Conservation (phyloP, 1,284 basidiomycete genomes). For the Takashimella koratensis region DNA sequence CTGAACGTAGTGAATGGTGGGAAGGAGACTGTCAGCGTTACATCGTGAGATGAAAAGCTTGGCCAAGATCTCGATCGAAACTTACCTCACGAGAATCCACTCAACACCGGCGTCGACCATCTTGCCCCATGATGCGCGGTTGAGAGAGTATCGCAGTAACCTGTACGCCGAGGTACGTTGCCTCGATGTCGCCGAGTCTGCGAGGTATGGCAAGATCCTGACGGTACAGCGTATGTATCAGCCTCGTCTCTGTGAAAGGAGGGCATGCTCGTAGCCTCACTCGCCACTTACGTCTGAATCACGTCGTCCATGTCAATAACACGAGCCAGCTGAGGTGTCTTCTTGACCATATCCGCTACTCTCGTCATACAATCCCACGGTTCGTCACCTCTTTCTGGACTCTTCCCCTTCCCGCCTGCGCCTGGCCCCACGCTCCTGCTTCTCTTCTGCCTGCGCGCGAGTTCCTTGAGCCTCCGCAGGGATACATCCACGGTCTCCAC, state of each 20-base stretch:
- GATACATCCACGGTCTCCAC: conserved; percentile 19
- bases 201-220: conserved; percentile 70
- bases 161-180: conserved; percentile 82
- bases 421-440: conserved; percentile 7
- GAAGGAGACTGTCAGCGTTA: too few relatives aligned
- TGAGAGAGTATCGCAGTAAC: conserved; percentile 75
- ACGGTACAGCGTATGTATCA: conserved; percentile 11
- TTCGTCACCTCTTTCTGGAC: conserved; percentile 27
- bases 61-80: too few relatives aligned
- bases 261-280: too few relatives aligned
- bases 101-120: conserved; percentile 59
- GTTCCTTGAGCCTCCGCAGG: conserved; percentile 18
- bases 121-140: conserved; percentile 52
- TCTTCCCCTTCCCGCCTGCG: conserved; percentile 25
- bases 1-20: conserved; percentile 56
- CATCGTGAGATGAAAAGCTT: too few relatives aligned
- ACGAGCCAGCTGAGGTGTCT: conserved; percentile 70
- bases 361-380: conserved; percentile 55
- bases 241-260: conserved; percentile 24
- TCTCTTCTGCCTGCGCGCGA: conserved; percentile 2
- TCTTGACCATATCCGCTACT: conserved; percentile 67
- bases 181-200: conserved; percentile 68
- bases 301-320: conserved; percentile 69
- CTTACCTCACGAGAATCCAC: conserved; percentile 82
- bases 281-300: conserved; percentile 61